These are phyloP conservation scores for Cynara cardunculus DNA, from an alignment of 129 eudicot genomes.

Conservation along the genomic window DNA sequence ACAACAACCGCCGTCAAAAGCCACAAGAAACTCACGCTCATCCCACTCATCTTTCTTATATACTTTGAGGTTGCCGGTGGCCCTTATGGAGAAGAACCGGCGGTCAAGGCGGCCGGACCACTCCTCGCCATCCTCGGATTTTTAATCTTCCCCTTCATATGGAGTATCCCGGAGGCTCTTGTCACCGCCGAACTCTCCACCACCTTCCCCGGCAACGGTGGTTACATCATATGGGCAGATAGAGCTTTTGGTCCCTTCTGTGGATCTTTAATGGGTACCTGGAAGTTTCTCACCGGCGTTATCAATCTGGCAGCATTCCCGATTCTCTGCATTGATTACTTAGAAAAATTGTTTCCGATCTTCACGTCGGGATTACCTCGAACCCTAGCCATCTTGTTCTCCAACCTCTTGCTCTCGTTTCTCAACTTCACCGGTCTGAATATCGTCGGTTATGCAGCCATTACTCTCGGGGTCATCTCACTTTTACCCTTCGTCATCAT, in stretches of 20 bases:
- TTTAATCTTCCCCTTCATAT: slow-evolving; percentile 44
- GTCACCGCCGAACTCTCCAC: slow-evolving; percentile 59
- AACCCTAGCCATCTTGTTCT: slow-evolving; percentile 11
- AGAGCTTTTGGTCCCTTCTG: slow-evolving; percentile 45
- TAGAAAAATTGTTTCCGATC: slow-evolving; percentile 32
- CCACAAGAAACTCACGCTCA: slow-evolving; percentile 33
- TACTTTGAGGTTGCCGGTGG: slow-evolving; percentile 67
- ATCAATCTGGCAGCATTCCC: slow-evolving; percentile 45
- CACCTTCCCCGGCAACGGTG: slow-evolving; percentile 50
- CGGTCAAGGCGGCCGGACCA: slow-evolving; percentile 38
- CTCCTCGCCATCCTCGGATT: slow-evolving; percentile 47
- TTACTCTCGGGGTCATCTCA: slow-evolving; percentile 33
- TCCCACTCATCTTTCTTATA: slow-evolving; percentile 53
- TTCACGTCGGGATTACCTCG: slow-evolving; percentile 35
- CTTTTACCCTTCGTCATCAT: slow-evolving; percentile 32
- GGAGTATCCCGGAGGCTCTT: slow-evolving; percentile 65
- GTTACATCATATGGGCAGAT: slow-evolving; percentile 44
- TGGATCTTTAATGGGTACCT: slow-evolving; percentile 45
- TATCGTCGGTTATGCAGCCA: slow-evolving; percentile 37
- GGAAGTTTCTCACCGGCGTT: slow-evolving; percentile 38
- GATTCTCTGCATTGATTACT: slow-evolving; percentile 30
- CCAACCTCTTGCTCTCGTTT: slow-evolving; percentile 11
- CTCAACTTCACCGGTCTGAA: slow-evolving; percentile 39
- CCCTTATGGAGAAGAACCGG: slow-evolving; percentile 57
- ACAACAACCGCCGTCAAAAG: not conserved